Base-by-base conservation (phyloP, 352 stramenopile species). In the Peronosclerospora sorghi region DNA sequence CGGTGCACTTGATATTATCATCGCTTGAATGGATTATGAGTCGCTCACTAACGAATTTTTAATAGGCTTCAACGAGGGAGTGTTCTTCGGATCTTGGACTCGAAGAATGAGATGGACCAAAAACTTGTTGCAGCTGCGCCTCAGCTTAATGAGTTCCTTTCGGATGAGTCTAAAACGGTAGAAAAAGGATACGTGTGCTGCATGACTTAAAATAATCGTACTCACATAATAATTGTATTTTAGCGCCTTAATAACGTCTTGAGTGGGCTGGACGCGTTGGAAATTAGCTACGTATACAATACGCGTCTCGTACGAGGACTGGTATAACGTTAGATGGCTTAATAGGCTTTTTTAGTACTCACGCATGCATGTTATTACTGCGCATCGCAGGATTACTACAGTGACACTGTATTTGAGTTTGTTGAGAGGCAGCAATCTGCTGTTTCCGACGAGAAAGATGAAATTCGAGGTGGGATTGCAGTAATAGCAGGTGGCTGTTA, bases 341-440 rank as follows among this genome's bases (percentile, higher is more conserved):
- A 9, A 20, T 5, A 18, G 8, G 10, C 4, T 38, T 18, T 15
- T 20, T 14, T 18, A 14, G 2, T 13, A n/a, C 1, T 36, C 28
- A 28, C 17, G 24, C 17, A 53, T 9, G 46, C 23, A 38, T 27
- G 35, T 19, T 30, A 26, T 15, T 44, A 32, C 17, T 48, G 37
- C 26, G 20, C 4, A 13, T 41, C n/a, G 2, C 35, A 94, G 81
- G 82, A 94, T 47, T 94, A 94, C 57, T 94, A 94, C 56, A 91
- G 79, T 48, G 68, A 92, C 54, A 94, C 82, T 1, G 79, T 94
- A 2, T 94, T 94, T 39, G 82, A 94, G 51, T 92, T 94, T 59
- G 60, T 94, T 10, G 81, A 94, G 53, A 62, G 53, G 17, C 32
- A 49, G 30, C 41, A 21, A 30, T 40, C 36, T 9, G 32, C 30